Base-by-base conservation (phyloP, 2,329 filamentous ascomycete species). In the Colletotrichum kahawae region DNA sequence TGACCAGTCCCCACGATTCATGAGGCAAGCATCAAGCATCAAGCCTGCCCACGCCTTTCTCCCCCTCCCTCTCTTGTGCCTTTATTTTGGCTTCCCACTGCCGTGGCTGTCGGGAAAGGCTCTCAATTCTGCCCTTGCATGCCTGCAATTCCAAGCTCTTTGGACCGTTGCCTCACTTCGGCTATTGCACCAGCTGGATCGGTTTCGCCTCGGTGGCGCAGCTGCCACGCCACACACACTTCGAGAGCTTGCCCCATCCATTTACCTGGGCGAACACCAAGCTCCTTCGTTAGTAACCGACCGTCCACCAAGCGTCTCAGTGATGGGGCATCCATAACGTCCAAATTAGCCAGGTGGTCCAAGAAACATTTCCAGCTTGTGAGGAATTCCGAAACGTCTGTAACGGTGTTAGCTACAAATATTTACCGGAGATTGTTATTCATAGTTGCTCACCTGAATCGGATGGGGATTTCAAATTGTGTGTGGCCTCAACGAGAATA, bases 241-340 rank as follows among this genome's bases (percentile, higher is more conserved):
- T 97, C 93, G 62, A 98, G 85, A 5, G 95, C 95, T 60, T 89
- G 88, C 69, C 92, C 92, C 89, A 97, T 94, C 96, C 96, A 98
- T n/a, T 88, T 92, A 1, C 95, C 95, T 0, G 94, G 93, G 77
- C 92, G 92, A n/a, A 90, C 85, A 0, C 89, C 91, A 5, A 98
- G 87, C 5, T 90, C 91, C 76, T 92, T 89, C 21, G 92, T 90
- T 24, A 98, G 89, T 67, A 93, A 87, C 51, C 90, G 93, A 18
- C 97, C 96, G 80, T 97, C 94, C 38, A 98, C 87, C 29, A 95
- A 85, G 7, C 90, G 89, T 79, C 91, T 92, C 43, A 94, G 82
- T 3, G 89, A 86, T 2, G 90, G 87, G 0, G 88, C 91, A 67
- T 92, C 88, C 79, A 91, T 86, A 12, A 93, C 82, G 75, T 92